A percentile compares a stretch with the other conserved stretches of the same genome.
phyloP scores from a whole-genome alignment of 306 rosid species.

The Prosopis cineraria region DNA sequence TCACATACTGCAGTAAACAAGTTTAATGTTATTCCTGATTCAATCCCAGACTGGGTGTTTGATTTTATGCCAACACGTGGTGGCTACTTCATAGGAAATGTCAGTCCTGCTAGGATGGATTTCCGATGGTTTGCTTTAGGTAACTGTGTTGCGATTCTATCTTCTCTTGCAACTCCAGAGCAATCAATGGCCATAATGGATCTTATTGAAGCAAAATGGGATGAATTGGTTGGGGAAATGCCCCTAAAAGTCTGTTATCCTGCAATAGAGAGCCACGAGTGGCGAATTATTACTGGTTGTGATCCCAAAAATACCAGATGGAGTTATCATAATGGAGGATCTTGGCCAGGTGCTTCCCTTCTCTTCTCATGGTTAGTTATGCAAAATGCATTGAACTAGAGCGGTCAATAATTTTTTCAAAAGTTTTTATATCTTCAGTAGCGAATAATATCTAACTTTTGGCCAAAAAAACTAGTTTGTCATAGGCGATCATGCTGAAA shows the following conservation, averaged over 20 bases:
- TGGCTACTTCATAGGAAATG: conserved; percentile 90
- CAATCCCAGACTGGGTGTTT: conserved; percentile 88
- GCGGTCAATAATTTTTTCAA: background rate
- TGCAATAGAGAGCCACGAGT: conserved; percentile 87
- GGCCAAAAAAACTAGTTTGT: conserved; percentile 1
- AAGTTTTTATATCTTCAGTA: background rate
- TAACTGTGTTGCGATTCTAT: conserved; percentile 81
- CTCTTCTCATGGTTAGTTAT: conserved; percentile 19
- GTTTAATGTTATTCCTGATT: conserved; percentile 92
- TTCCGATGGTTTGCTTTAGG: conserved; percentile 92
- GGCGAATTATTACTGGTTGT: conserved; percentile 87
- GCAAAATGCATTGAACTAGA: conserved; percentile 25
- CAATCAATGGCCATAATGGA: conserved; percentile 93
- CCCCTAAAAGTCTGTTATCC: conserved; percentile 81
- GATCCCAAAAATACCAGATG: conserved; percentile 96
- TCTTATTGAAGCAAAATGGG: conserved; percentile 89
- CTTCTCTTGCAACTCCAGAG: conserved; percentile 86
- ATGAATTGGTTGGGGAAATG: conserved; percentile 92
- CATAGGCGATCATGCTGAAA: background rate
- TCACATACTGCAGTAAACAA: conserved; percentile 93
- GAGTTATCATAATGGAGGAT: conserved; percentile 96
- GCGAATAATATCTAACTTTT: background rate
- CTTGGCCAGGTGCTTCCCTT: conserved; percentile 87
- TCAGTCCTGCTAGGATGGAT: conserved; percentile 93
- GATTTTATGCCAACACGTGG: conserved; percentile 90